Base-by-base conservation (phyloP, 2,329 filamentous ascomycete species). In the Metarhizium brunneum region DNA sequence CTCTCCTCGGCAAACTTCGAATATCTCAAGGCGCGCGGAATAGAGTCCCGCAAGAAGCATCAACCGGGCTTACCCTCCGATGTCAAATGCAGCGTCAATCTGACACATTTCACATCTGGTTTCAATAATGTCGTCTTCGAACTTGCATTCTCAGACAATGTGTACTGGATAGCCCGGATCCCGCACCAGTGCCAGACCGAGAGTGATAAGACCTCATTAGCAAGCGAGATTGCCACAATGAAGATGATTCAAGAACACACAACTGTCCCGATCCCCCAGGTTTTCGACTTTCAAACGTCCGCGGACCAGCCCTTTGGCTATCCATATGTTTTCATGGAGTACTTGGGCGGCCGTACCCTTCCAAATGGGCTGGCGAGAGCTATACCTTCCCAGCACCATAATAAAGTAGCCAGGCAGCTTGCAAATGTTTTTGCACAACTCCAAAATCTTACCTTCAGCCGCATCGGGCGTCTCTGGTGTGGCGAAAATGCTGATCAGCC, bases 211-310 rank as follows among this genome's bases (percentile, higher is more conserved):
- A 59, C 54, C 45, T 60, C 63, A 49, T 56, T 65, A 56, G 59
- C 63, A n/a, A 66, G 63, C 55, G 65, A 66, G 55, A 62, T 65
- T 47, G 61, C 64, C n/a, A 66, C 65, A 6, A 67, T 66, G 64
- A 64, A 55, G 30, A 56, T 61, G 30, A 53, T 64, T 25, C 32
- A 57, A 29, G 32, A 60, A 13, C 56, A 59, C 10, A 66, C 65
- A 4, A 58, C 45, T 14, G 59, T 66, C 29, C 63, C 62, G 5
- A 52, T 66, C 2, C 64, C 64, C 25, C 55, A 35, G 13, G 50
- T 65, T 30, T 65, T 63, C 50, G 59, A 54, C 30, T 63, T 61
- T 42, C 58, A 64, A 25, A 47, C 35, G 6, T 63, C 60, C 8
- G 30, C 58, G 52, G 54, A 58, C 18, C 59, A 65, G 40, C 47